phyloP scores from a whole-genome alignment of 495 filamentous ascomycete species.

The Aspergillus incahuasiensis region DNA sequence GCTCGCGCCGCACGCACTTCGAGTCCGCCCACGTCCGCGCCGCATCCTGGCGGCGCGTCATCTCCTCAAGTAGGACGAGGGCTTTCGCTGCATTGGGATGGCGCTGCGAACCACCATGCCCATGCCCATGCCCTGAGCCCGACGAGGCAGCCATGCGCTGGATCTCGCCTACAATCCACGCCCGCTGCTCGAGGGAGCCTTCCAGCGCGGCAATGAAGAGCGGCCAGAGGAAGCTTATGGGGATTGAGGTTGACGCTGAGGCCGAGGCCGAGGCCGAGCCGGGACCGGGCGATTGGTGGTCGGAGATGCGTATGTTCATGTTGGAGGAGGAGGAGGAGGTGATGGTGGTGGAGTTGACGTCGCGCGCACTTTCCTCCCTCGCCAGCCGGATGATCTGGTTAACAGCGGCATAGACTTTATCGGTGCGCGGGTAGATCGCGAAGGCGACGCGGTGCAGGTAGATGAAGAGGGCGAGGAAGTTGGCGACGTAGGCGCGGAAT shows the following conservation, averaged over 20 bases:
- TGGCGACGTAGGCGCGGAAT: slow-evolving; percentile 37
- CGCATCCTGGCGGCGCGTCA: slow-evolving; percentile 37
- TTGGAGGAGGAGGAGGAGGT: too few relatives aligned
- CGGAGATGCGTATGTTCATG: too few relatives aligned
- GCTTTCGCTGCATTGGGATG: slow-evolving; percentile 34
- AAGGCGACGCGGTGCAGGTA: slow-evolving; percentile 42
- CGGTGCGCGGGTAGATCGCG: slow-evolving; percentile 39
- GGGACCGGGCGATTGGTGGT: too few relatives aligned
- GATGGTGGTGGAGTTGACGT: too few relatives aligned
- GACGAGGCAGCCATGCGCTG: slow-evolving; percentile 27
- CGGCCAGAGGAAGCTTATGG: slow-evolving; percentile 36
- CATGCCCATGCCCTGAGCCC: not conserved
- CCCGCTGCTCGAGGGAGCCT: slow-evolving; percentile 30
- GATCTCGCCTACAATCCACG: slow-evolving; percentile 36
- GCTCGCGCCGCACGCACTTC: slow-evolving; percentile 31
- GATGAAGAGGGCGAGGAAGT: slow-evolving; percentile 40
- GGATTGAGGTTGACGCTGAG: slow-evolving; percentile 10
- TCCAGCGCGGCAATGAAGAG: slow-evolving; percentile 37
- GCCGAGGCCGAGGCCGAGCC: too few relatives aligned
- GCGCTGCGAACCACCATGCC: not conserved
- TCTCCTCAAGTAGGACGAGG: slow-evolving; percentile 33
- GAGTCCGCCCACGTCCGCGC: slow-evolving; percentile 40
- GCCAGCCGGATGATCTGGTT: slow-evolving; percentile 38
- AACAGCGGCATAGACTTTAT: slow-evolving; percentile 37
- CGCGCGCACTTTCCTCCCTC: slow-evolving; percentile 24